phyloP scores from a whole-genome alignment of 345 rosid genomes.

The Eucalyptus albens region DNA sequence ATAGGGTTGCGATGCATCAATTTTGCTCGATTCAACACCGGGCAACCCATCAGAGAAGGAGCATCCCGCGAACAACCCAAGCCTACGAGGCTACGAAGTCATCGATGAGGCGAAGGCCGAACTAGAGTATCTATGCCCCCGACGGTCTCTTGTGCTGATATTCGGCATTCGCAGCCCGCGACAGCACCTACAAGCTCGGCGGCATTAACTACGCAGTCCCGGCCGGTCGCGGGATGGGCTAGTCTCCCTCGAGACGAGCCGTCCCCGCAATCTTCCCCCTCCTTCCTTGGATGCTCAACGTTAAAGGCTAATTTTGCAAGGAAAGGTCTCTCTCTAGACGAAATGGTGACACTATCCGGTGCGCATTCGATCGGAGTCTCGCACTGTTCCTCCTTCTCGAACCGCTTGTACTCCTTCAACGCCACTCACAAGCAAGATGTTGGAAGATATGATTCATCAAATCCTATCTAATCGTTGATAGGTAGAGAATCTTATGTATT shows the following conservation, averaged over 20 bases:
- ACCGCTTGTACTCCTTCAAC: background rate
- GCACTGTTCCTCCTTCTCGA: constrained; percentile 1
- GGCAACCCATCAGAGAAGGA: constrained; percentile 2
- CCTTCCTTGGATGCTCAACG: background rate
- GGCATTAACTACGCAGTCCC: background rate
- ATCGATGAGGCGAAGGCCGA: background rate
- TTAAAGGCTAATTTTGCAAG: background rate
- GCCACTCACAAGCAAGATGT: background rate
- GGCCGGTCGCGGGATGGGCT: constrained; percentile 1
- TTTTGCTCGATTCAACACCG: background rate
- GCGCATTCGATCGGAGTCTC: constrained; percentile 10
- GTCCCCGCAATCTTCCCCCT: background rate
- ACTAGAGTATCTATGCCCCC: background rate
- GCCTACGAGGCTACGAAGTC: background rate
- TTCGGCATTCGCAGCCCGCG: background rate
- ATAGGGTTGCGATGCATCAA: constrained; percentile 12
- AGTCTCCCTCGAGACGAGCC: background rate
- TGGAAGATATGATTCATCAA: too few relatives aligned
- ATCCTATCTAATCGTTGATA: too few relatives aligned
- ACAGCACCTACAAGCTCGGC: background rate
- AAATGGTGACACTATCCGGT: constrained; percentile 15
- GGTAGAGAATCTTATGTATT: too few relatives aligned
- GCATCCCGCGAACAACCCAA: background rate
- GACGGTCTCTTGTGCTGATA: background rate
- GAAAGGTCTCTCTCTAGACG: constrained; percentile 1